Conservation (phyloP, 2,329 filamentous ascomycete species). For the Epichloe gansuensis region DNA sequence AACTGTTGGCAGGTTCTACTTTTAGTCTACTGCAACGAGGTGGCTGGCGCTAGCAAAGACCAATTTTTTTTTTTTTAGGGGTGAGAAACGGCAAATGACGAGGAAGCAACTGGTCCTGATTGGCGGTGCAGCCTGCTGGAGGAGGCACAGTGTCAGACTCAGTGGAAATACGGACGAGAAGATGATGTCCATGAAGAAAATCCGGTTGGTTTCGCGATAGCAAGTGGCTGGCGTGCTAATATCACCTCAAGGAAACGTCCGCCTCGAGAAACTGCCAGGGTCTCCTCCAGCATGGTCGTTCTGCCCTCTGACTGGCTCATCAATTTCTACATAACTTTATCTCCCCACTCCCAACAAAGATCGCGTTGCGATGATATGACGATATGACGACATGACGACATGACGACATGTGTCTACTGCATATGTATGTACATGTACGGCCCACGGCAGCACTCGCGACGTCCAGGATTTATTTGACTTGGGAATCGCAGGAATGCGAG, state of each 20-base stretch:
- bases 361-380: conserved; percentile 2
- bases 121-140: neutral
- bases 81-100: neutral
- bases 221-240: neutral
- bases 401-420: too few species aligned
- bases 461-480: too few species aligned
- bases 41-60: neutral
- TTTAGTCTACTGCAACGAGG: neutral
- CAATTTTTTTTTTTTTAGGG: neutral
- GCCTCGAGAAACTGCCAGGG: neutral
- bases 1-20: too few species aligned
- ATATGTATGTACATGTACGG: too few species aligned
- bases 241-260: neutral
- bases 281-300: conserved; percentile 1
- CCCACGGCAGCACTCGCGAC: too few species aligned
- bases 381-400: neutral
- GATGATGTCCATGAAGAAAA: neutral
- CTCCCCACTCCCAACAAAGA: conserved; percentile 1
- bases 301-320: conserved; percentile 5
- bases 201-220: neutral
- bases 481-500: too few species aligned
- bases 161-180: neutral
- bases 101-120: neutral
- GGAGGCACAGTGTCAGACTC: neutral
- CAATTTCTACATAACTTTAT: neutral